Base-by-base conservation (phyloP, 2,329 filamentous ascomycete species). In the Davidsoniella australis region DNA sequence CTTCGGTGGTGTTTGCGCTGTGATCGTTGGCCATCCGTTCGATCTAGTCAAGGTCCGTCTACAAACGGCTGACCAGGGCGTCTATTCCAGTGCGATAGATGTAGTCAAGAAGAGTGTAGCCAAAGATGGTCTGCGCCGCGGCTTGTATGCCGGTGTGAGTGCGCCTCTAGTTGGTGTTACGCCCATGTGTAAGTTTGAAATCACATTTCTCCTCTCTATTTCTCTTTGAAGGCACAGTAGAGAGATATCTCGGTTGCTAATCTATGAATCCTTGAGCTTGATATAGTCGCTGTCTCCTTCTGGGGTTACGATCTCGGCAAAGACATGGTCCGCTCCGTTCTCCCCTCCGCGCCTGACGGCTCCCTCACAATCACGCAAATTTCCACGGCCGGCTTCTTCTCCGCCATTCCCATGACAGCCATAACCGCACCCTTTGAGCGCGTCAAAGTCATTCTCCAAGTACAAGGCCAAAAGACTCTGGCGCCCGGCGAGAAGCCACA, bases 381-480 rank as follows among this genome's bases (percentile, higher is more conserved):
- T 66, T 91, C 85, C 33, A 76, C 85, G 36, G 91, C 91, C 12
- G 91, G 91, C 55, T 95, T 95, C 77, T 93, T 98, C 76, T 94
- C 85, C 61, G 91, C 91, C 54, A 83, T 98, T 53, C 91, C 91
- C 60, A 94, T 94, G 86, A 98, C 91, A 3, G 68, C 85, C 65
- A 95, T 98, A 69, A 96, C 91, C n/a, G 91, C 91, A 4, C 91
- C 91, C 54, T 96, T 98, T 63, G 91, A 98, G 73, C 89, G 91
- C 60, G 87, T 98, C 58, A 98, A 98, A 68, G 89, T 98, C 50
- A 87, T 98, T 55, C 80, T 98, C 1, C 91, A 98, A 66, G 93
- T 96, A 57, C 91, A 96, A 68, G 88, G 87, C 60, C 87, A 95
- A 66, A 87, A 88, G 67, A 76, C 85, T 65, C 80, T 91, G 39